These are phyloP conservation scores for Groenewaldozyma sp. DNA, from an alignment of 1,139 yeast genomes.

Conservation along the genomic window DNA sequence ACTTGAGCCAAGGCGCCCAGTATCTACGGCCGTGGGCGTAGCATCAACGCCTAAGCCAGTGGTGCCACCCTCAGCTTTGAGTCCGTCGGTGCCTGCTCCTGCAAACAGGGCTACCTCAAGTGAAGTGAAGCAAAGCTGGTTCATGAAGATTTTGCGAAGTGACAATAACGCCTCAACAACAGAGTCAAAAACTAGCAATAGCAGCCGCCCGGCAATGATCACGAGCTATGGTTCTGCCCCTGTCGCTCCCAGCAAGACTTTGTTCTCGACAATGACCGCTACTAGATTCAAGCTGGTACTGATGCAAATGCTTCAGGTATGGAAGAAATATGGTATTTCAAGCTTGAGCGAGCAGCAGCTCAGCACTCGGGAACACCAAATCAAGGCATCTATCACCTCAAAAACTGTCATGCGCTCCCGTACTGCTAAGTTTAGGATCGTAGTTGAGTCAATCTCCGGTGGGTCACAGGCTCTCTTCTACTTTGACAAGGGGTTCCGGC, in stretches of 20 bases:
- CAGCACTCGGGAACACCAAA: slow-evolving; percentile 13
- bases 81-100: not conserved
- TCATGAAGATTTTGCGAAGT: slow-evolving; percentile 27
- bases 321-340: slow-evolving; percentile 31
- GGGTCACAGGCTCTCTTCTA: slow-evolving; percentile 16
- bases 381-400: slow-evolving; percentile 28
- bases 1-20: too few relatives aligned
- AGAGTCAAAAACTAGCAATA: not conserved
- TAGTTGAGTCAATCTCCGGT: slow-evolving; percentile 17
- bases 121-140: slow-evolving; percentile 32
- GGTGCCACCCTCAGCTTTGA: not conserved
- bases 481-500: slow-evolving; percentile 26
- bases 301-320: slow-evolving; percentile 26
- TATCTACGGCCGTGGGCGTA: too few relatives aligned
- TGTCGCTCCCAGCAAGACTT: slow-evolving; percentile 17
- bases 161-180: not conserved
- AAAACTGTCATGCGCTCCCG: slow-evolving; percentile 29
- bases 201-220: not conserved
- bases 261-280: slow-evolving; percentile 22
- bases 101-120: slow-evolving; percentile 7
- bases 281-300: slow-evolving; percentile 24
- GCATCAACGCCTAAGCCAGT: not conserved
- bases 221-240: slow-evolving; percentile 4
- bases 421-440: slow-evolving; percentile 25
- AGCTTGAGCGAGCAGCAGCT: slow-evolving; percentile 20